These are phyloP conservation scores for Buddleja alternifolia DNA, from an alignment of 257 asterid species.

Conservation along the genomic window DNA sequence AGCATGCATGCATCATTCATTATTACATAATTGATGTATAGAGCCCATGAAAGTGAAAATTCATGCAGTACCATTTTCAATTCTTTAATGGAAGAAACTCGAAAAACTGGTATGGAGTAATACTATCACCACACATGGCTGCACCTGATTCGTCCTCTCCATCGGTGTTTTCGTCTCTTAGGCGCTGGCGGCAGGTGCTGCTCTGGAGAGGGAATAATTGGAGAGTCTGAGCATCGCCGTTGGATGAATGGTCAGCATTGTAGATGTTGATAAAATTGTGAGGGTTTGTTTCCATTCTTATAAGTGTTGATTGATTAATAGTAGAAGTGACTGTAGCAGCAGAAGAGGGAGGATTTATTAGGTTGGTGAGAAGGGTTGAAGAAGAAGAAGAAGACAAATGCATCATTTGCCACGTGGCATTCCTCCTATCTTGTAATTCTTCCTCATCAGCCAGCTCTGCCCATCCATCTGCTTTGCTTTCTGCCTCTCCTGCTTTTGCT, in stretches of 20 bases:
- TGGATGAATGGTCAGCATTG: neutral
- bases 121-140: constrained; percentile 7
- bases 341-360: constrained; percentile 26
- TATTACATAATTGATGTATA: neutral
- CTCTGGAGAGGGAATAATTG: constrained; percentile 72
- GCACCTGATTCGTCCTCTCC: constrained; percentile 28
- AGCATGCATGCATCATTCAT: neutral
- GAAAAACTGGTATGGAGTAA: constrained; percentile 60
- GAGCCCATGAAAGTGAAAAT: neutral
- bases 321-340: constrained; percentile 22
- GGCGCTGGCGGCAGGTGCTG: neutral
- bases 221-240: constrained; percentile 57
- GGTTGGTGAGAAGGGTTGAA: constrained; percentile 32
- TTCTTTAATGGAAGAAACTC: constrained; percentile 89
- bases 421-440: constrained; percentile 52
- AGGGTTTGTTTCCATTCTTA: constrained; percentile 25
- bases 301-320: constrained; percentile 23
- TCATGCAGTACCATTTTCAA: constrained; percentile 25
- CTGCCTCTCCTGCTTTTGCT: constrained; percentile 49
- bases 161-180: neutral
- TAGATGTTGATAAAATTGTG: constrained; percentile 38
- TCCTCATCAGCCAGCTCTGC: constrained; percentile 58
- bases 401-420: constrained; percentile 83
- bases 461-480: constrained; percentile 77
- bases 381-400: constrained; percentile 55